Evolutionary conservation across 164 flowering plant genomes (phyloP), one percentile per base, ranked within the genome.

Genomic region (Vitis rotundifolia): DNA sequence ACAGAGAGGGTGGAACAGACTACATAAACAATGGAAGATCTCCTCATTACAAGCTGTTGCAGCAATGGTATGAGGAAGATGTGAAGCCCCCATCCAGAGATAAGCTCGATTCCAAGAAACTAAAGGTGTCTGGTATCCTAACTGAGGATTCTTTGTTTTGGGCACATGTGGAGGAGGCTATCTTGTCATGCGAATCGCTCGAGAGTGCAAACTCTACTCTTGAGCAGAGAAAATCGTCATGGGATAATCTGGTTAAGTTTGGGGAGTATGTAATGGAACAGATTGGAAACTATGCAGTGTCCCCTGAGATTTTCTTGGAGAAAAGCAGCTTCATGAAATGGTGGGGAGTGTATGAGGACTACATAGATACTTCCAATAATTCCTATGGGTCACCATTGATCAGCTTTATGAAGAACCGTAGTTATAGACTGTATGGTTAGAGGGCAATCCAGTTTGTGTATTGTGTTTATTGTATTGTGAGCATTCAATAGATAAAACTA

Each of bases 81-180:
- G 68, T 37, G 47, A 77, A 26, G 49, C 63, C 65, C 8, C 49
- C 18, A 15, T 19, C 8, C 16, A 8, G 26, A 53, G 48, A 53
- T 22, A 22, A 73, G 7, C 22, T 31, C 7, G 44, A 53, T 16
- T 2, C 11, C 12, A 71, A 63, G 51, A 62, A 50, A 9, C 16
- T 55, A 29, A 68, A 55, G 9, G 59, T 51, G 54, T 69, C 70
- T 9, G 9, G 19, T 48, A 54, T 59, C 56, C 52, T 84, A 18
- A 84, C 90, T 0, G 83, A 76, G 68, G 85, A 84, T 83, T 84
- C 90, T 29, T 78, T 82, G 68, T 84, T 86, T 49, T 86, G 90
- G 88, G 88, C 82, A 26, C 50, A 76, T 53, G 85, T 86, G 19
- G 88, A 86, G 64, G 84, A 86, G 62, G 88, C 88, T 49, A 10